Conservation (phyloP, 2,329 filamentous ascomycete species). For the Sordariomycetes sp. region DNA sequence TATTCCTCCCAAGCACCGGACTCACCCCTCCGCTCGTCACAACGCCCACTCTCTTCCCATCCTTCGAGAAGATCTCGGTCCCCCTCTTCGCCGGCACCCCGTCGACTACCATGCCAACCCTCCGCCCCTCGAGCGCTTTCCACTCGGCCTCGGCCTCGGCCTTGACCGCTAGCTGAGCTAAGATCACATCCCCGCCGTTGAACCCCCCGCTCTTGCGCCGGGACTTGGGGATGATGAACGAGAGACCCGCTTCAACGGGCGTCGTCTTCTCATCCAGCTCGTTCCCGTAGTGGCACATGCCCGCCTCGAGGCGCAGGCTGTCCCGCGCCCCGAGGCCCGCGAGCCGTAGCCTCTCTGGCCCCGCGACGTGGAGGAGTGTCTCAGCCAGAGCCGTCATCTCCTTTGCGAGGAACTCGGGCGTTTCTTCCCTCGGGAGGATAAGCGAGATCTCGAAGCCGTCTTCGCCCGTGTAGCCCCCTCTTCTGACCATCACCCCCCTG, state of each 20-base stretch:
- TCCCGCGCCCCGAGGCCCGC: constrained; percentile 87
- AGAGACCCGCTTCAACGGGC: constrained; percentile 42
- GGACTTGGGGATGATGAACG: constrained; percentile 76
- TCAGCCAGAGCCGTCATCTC: constrained; percentile 41
- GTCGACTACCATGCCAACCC: constrained; percentile 71
- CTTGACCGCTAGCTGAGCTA: constrained; percentile 62
- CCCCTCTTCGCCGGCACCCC: constrained; percentile 86
- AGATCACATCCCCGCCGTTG: constrained; percentile 68
- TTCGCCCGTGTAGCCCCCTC: constrained; percentile 93
- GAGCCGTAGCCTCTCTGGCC: constrained; percentile 51
- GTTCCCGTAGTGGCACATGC: constrained; percentile 98
- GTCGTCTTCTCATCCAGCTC: constrained; percentile 69
- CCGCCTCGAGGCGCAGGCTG: constrained; percentile 84
- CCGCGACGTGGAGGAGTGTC: constrained; percentile 52
- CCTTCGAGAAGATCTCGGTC: constrained; percentile 56
- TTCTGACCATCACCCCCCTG: constrained; percentile 50
- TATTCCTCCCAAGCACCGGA: constrained; percentile 76
- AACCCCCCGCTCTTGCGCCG: constrained; percentile 59
- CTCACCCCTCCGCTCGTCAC: constrained; percentile 87
- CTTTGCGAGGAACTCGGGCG: constrained; percentile 31
- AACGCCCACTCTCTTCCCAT: constrained; percentile 56
- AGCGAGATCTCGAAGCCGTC: constrained; percentile 97
- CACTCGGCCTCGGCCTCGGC: constrained; percentile 56
- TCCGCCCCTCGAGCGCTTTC: constrained; percentile 52
- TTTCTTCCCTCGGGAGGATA: constrained; percentile 20